Percentiles rank a stretch among this genome's conserved stretches.
phyloP scores from a whole-genome alignment of 805 yeast genomes.

The Yueomyces sp. region DNA sequence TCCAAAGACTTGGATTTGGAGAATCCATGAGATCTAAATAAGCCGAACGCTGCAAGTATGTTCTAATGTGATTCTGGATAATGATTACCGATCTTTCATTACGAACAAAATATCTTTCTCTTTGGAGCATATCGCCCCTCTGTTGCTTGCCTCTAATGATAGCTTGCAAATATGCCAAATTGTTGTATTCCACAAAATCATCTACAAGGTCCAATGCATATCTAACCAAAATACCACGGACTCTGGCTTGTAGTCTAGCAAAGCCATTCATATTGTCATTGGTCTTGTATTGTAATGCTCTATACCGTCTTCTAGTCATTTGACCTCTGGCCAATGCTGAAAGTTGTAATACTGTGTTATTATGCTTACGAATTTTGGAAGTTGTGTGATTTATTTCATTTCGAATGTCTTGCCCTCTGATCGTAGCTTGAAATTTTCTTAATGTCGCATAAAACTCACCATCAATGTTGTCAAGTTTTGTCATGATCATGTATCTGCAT shows the following conservation, averaged over 20 bases:
- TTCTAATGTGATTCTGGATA: constrained; percentile 64
- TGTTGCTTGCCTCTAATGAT: constrained; percentile 33
- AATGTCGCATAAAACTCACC: background rate
- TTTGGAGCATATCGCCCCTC: constrained; percentile 26
- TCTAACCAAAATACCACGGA: constrained; percentile 52
- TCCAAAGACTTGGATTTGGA: constrained; percentile 65
- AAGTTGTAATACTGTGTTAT: constrained; percentile 1
- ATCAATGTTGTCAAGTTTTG: constrained; percentile 37
- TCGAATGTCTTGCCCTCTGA: constrained; percentile 28
- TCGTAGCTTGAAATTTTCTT: constrained; percentile 43
- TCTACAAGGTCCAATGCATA: constrained; percentile 39
- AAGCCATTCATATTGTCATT: constrained; percentile 13
- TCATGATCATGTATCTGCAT: background rate
- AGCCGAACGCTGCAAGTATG: constrained; percentile 54
- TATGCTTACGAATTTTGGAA: constrained; percentile 17
- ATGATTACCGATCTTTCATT: constrained; percentile 49
- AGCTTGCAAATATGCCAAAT: constrained; percentile 37
- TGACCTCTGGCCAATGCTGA: constrained; percentile 7
- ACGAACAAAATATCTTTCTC: constrained; percentile 35
- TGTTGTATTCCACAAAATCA: constrained; percentile 38
- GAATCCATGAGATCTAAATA: constrained; percentile 57
- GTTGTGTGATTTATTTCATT: background rate
- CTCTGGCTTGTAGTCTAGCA: constrained; percentile 37
- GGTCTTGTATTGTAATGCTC: background rate
- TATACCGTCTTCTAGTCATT: constrained; percentile 1